Percentiles rank a stretch among this genome's conserved stretches.
Evolutionary conservation across 2,329 filamentous ascomycete genomes (phyloP).

Genomic region (Nannizziopsis arthrosporioides): DNA sequence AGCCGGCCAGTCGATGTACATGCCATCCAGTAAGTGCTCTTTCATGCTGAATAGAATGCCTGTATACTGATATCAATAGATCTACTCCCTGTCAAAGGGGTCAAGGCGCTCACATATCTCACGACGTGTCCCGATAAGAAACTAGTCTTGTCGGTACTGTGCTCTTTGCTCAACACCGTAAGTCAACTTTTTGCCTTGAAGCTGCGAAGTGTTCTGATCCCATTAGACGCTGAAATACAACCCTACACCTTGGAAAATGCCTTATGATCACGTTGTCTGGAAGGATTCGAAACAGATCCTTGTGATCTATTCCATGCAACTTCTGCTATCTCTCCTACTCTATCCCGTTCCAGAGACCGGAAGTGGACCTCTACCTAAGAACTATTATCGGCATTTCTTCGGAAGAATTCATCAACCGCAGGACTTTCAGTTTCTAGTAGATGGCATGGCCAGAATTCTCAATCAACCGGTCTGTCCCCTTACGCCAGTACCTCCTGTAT

Average conservation of each 20-base stretch:
- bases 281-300: constrained; percentile 82
- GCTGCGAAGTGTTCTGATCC: not conserved
- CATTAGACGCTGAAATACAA: constrained; percentile 83
- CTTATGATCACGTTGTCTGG: constrained; percentile 85
- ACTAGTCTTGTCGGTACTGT: constrained; percentile 75
- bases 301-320: constrained; percentile 81
- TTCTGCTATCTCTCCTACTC: constrained; percentile 72
- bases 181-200: constrained; percentile 24
- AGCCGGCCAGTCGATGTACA: constrained; percentile 86
- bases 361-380: constrained; percentile 58
- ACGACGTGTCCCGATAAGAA: constrained; percentile 84
- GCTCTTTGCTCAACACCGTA: constrained; percentile 88
- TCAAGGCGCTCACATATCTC: constrained; percentile 76
- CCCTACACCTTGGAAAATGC: constrained; percentile 82
- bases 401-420: constrained; percentile 82
- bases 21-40: constrained; percentile 52
- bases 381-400: constrained; percentile 86
- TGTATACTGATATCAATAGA: constrained; percentile 24
- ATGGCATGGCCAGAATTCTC: constrained; percentile 83
- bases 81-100: constrained; percentile 67
- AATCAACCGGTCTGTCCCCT: constrained; percentile 57
- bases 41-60: not conserved
- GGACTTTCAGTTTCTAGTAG: constrained; percentile 94
- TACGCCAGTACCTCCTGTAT: not conserved
- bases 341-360: constrained; percentile 77